Evolutionary conservation across 2,329 filamentous ascomycete genomes (phyloP).

Genomic region (Pseudogymnoascus sp.): DNA sequence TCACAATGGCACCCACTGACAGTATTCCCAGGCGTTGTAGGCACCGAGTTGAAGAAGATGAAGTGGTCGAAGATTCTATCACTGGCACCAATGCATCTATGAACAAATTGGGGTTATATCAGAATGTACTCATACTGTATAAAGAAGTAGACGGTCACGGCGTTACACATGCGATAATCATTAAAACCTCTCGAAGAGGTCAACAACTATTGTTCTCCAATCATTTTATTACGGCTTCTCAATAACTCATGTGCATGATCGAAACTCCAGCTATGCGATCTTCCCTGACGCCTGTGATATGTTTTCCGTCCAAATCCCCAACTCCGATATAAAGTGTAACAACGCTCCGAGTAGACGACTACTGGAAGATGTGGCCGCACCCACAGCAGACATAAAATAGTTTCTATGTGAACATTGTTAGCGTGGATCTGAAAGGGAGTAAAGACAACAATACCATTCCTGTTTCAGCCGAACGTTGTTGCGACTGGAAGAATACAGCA

Average conservation of each 20-base stretch:
- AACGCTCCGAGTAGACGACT: constrained; percentile 13
- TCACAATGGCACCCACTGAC: constrained; percentile 12
- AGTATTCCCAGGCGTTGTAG: constrained; percentile 62
- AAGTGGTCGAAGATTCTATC: constrained; percentile 98
- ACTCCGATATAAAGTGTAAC: not conserved
- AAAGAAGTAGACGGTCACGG: constrained; percentile 5
- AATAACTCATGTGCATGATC: constrained; percentile 1
- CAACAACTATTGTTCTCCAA: constrained; percentile 5
- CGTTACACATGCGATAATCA: constrained; percentile 8
- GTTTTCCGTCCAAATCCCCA: not conserved
- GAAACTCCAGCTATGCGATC: constrained; percentile 5
- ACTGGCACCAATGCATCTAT: constrained; percentile 78
- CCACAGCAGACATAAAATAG: constrained; percentile 89
- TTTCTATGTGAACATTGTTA: constrained; percentile 51
- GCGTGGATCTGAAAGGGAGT: not conserved
- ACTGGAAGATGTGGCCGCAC: constrained; percentile 81
- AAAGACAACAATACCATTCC: constrained; percentile 75
- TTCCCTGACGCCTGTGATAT: constrained; percentile 1
- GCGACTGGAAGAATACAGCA: constrained; percentile 97
- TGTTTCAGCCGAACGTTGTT: constrained; percentile 92
- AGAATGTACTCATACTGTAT: constrained; percentile 9
- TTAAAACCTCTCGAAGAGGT: constrained; percentile 1
- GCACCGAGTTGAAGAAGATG: constrained; percentile 78
- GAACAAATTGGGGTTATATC: constrained; percentile 24
- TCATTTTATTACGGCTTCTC: not conserved